Evolutionary conservation across 2,329 filamentous ascomycete genomes (phyloP).

Genomic region (Hypoxylon sp.): DNA sequence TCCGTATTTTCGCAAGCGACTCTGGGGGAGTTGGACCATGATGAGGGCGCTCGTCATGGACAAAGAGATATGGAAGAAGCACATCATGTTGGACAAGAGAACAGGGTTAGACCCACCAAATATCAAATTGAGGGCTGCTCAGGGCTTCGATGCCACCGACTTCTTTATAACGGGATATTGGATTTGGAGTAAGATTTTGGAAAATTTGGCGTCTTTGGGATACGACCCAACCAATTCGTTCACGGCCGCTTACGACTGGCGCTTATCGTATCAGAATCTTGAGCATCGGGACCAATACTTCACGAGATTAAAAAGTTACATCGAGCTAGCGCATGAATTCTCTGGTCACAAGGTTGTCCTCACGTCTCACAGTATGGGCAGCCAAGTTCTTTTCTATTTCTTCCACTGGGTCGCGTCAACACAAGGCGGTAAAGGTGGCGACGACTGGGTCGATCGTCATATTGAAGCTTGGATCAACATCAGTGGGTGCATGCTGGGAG

Average conservation of each 20-base stretch:
- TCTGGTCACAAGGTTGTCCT: conserved; percentile 85
- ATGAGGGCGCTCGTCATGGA: conserved; percentile 95
- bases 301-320: conserved; percentile 87
- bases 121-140: conserved; percentile 91
- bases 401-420: conserved; percentile 86
- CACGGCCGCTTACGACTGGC: conserved; percentile 88
- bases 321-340: conserved; percentile 84
- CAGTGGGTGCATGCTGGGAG: conserved; percentile 96
- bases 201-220: conserved; percentile 94
- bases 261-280: conserved; percentile 89
- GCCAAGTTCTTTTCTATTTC: conserved; percentile 91
- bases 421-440: conserved; percentile 83
- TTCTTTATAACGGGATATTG: conserved; percentile 95
- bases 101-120: conserved; percentile 92
- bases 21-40: conserved; percentile 99
- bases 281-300: conserved; percentile 96
- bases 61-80: conserved; percentile 93
- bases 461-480: conserved; percentile 99
- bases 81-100: conserved; percentile 95
- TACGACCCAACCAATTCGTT: conserved; percentile 88
- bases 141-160: conserved; percentile 97
- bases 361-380: conserved; percentile 97
- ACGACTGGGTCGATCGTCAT: conserved; percentile 89
- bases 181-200: conserved; percentile 99
- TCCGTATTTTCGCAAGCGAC: conserved; percentile 91